phyloP scores from a whole-genome alignment of 441 rosid species.

The Mallotus japonicus region DNA sequence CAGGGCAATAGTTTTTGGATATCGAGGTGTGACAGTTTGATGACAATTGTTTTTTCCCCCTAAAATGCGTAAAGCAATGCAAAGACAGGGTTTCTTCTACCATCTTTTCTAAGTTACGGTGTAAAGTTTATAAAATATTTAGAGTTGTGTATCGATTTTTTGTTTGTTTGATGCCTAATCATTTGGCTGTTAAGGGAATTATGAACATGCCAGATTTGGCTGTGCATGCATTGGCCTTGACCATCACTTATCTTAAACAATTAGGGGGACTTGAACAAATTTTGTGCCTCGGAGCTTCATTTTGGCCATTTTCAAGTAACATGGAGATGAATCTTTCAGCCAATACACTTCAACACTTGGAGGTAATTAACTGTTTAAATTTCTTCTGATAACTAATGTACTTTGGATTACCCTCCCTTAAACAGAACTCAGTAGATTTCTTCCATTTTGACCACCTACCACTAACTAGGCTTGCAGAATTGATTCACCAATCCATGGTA shows the following conservation, averaged over 20 bases:
- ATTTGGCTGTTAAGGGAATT: slow-evolving; percentile 48
- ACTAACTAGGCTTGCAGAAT: not conserved
- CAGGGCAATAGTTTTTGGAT: slow-evolving; percentile 27
- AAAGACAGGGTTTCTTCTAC: not conserved
- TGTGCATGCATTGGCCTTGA: slow-evolving; percentile 79
- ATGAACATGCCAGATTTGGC: slow-evolving; percentile 83
- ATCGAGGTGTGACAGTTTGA: slow-evolving; percentile 45
- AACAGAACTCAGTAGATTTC: not conserved
- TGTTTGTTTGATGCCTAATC: slow-evolving; percentile 2
- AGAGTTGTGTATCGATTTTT: slow-evolving; percentile 2
- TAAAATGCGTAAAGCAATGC: not conserved
- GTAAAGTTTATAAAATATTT: not conserved
- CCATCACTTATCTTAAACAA: slow-evolving; percentile 64
- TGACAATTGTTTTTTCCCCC: not conserved
- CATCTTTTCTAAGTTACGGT: not conserved
- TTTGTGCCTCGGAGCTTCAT: slow-evolving; percentile 61
- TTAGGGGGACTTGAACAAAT: slow-evolving; percentile 92
- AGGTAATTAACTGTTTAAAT: slow-evolving; percentile 44
- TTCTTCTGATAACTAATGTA: not conserved
- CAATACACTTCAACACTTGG: slow-evolving; percentile 87
- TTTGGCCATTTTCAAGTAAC: slow-evolving; percentile 66
- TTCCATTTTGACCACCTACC: not conserved
- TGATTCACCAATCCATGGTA: not conserved
- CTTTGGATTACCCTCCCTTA: not conserved
- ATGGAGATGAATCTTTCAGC: slow-evolving; percentile 83